phyloP scores from a whole-genome alignment of 2,329 filamentous ascomycete species.

The Tolypocladium nubicola region DNA sequence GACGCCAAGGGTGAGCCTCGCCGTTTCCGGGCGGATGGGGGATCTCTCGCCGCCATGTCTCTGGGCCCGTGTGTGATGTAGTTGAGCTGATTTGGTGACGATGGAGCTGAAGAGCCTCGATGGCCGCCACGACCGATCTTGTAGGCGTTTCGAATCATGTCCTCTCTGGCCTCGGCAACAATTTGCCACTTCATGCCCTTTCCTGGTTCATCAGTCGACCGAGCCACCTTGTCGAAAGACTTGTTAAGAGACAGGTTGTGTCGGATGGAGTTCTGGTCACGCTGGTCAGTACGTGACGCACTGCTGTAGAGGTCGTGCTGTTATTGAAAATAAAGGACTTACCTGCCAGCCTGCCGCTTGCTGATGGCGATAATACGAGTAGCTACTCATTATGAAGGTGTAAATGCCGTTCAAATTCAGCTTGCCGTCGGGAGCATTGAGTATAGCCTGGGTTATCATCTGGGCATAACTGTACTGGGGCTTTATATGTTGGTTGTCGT shows the following conservation, averaged over 20 bases:
- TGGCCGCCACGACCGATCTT: slow-evolving; percentile 53
- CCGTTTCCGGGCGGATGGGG: slow-evolving; percentile 43
- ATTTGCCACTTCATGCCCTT: slow-evolving; percentile 99
- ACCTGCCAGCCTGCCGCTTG: slow-evolving; percentile 78
- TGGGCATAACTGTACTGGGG: slow-evolving; percentile 94
- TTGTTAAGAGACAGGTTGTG: slow-evolving; percentile 96
- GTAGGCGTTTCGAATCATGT: slow-evolving; percentile 68
- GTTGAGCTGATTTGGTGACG: slow-evolving; percentile 52
- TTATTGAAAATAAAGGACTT: slow-evolving; percentile 16
- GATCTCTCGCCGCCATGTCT: slow-evolving; percentile 42
- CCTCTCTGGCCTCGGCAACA: slow-evolving; percentile 69
- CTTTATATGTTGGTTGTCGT: slow-evolving; percentile 83
- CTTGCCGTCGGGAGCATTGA: slow-evolving; percentile 77
- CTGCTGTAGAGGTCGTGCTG: neutral
- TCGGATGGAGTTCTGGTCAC: slow-evolving; percentile 73
- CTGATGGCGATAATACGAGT: slow-evolving; percentile 86
- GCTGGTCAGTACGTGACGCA: slow-evolving; percentile 5
- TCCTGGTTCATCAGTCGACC: slow-evolving; percentile 87
- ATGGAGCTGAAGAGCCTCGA: slow-evolving; percentile 58
- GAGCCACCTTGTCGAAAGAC: slow-evolving; percentile 84
- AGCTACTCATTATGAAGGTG: slow-evolving; percentile 80
- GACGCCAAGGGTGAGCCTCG: slow-evolving; percentile 45
- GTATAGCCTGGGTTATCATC: slow-evolving; percentile 92
- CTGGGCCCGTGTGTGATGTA: slow-evolving; percentile 49
- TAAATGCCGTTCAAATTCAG: slow-evolving; percentile 90